Base-by-base conservation (phyloP, 1,284 basidiomycete species). In the Boletus smithii region DNA sequence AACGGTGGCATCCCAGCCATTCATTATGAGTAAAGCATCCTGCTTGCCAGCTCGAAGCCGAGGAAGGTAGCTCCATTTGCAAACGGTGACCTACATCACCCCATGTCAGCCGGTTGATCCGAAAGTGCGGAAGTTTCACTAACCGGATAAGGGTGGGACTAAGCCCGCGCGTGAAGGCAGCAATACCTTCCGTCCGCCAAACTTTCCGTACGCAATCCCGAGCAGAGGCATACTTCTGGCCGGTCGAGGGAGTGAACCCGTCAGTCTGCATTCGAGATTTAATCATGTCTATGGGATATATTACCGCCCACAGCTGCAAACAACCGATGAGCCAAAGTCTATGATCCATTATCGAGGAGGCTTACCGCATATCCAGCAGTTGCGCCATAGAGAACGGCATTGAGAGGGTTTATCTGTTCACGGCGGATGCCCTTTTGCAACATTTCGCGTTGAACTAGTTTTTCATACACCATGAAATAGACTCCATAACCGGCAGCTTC, bases 241-340 rank as follows among this genome's bases (percentile, higher is more conserved):
- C 86, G 46, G 83, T 83, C 17, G 79, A 68, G 6, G 80, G 73
- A 35, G 81, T 77, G 63, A 95, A 89, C 1, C 87, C 86, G 63
- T 98, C 95, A 0, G 94, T 97, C 71, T 98, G 95, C 74, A 97
- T 86, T 47, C 93, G 83, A 23, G 88, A 91, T 67, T 98, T 98
- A 67, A 97, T 83, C 78, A 97, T 91, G 69, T 95, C 94, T 66
- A 93, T 85, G 8, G 91, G 91, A 72, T 94, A 94, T 71, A 93
- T 93, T 9, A 89, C 73, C 20, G 78, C 83, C 88, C 88, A 91
- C 22, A 91, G 72, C 88, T 90, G 53, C 23, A 50, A 20, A 34
- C 3, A 18, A 33, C n/a, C 3, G 23, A 22, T 64, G 16, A 54
- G 40, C 18, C 9, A 8, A 26, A 13, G 8, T 31, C 13, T 4